Evolutionary conservation across 371 early-diverging fungal genomes (phyloP), one percentile per base, ranked within the genome.

Genomic region (Massospora cicadina): DNA sequence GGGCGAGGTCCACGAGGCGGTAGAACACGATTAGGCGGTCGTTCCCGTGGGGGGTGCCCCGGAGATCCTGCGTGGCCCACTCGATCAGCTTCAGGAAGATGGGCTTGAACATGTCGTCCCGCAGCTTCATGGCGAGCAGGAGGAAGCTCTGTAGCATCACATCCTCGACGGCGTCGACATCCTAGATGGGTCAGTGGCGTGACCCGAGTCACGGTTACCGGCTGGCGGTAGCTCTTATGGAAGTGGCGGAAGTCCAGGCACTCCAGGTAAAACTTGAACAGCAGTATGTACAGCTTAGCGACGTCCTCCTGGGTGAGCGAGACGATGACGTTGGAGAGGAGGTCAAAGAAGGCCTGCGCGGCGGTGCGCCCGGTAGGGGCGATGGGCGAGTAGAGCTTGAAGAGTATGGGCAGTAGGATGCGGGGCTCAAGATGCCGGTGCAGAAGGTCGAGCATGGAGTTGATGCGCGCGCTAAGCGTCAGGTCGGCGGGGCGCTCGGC

Each of bases 21-120:
- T 88, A 93, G 73, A 95, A 86, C 75, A 89, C 82, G 29, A 83
- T 60, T 31, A 79, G 75, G 32, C 90, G 84, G n/a, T 74, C 69
- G 3, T 71, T 69, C 23, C 77, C 77, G 43, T 78, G 69, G 65
- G 68, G 62, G 25, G 71, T 65, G 25, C 67, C 69, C 58, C 69
- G 67, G 58, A 78, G 66, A 65, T 82, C 85, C 62, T 78, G 73
- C 2, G 84, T 86, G 1, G 91, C 90, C 97, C 97, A 96, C 57
- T 92, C 90, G 54, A 89, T 77, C 24, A 89, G 70, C 75, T 88
- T 88, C 68, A 91, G 78, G 79, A 88, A 94, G 70, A 95, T 68
- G 3, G 95, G 95, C 69, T 87, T 88, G 88, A 97, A 97, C 64
- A 88, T 73, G 1, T 83, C 84, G 71, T 95, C 98, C 74, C 91